A percentile compares a stretch with the other conserved stretches of the same genome.
Conservation (phyloP, 345 rosid species). For the Pistacia integerrima region DNA sequence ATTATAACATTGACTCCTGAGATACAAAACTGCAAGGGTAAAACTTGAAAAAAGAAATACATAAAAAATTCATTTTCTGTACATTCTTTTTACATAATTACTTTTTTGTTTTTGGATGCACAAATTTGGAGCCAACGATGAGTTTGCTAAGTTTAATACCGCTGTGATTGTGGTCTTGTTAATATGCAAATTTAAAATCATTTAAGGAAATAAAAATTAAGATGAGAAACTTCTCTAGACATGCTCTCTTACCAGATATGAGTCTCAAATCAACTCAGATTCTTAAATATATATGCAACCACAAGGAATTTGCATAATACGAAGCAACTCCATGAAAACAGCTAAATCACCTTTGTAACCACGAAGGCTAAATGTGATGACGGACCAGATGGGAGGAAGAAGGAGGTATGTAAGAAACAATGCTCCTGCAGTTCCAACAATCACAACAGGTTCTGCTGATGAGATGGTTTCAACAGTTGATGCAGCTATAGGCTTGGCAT, state of each 20-base stretch:
- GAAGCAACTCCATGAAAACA: constrained; percentile 9
- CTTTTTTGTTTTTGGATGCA: not conserved
- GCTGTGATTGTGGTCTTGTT: not conserved
- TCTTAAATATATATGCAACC: not conserved
- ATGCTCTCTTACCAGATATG: not conserved
- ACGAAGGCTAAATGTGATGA: constrained; percentile 66
- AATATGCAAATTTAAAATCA: not conserved
- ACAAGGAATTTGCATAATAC: not conserved
- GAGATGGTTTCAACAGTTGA: constrained; percentile 75
- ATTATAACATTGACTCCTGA: not conserved
- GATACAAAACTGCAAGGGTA: not conserved
- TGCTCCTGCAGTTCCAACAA: constrained; percentile 74
- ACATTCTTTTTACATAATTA: not conserved
- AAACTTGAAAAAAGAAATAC: not conserved
- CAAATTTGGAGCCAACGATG: not conserved
- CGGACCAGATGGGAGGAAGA: constrained; percentile 80
- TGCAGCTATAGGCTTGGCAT: constrained; percentile 79
- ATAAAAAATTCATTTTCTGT: not conserved
- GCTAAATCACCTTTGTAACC: constrained; percentile 76
- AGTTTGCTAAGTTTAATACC: not conserved
- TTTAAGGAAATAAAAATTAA: not conserved
- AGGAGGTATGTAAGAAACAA: constrained; percentile 67
- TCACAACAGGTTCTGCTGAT: constrained; percentile 69
- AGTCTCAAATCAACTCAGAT: not conserved
- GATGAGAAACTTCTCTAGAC: not conserved